These are phyloP conservation scores for Cryphonectria carpinicola DNA, from an alignment of 2,329 filamentous ascomycete genomes.

Conservation along the genomic window DNA sequence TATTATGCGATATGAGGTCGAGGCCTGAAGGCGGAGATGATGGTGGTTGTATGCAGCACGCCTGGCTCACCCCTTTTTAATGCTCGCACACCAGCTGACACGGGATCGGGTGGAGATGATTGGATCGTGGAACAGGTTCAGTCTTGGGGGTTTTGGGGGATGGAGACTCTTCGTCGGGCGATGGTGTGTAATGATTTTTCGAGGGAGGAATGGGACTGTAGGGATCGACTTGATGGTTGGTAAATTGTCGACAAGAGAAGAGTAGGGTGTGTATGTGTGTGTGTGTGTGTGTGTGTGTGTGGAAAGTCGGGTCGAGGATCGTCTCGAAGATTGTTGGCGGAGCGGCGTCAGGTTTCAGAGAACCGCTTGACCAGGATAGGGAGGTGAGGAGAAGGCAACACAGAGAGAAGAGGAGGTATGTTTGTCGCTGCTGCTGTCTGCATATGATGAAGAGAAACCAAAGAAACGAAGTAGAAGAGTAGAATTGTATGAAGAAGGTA, in stretches of 20 bases:
- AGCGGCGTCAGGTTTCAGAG: constrained; percentile 29
- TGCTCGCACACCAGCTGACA: constrained; percentile 22
- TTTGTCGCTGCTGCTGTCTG: constrained; percentile 14
- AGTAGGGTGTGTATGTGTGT: background rate
- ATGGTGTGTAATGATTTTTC: background rate
- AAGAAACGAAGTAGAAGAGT: background rate
- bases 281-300: background rate
- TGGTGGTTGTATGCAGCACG: constrained; percentile 13
- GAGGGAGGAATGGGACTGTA: background rate
- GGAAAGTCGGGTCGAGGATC: constrained; percentile 19
- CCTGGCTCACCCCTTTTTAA: constrained; percentile 20
- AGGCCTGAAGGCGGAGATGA: constrained; percentile 16
- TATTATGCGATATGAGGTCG: constrained; percentile 11
- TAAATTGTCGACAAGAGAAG: constrained; percentile 15
- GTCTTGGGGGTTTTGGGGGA: background rate
- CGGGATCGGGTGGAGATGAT: constrained; percentile 16
- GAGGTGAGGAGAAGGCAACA: constrained; percentile 24
- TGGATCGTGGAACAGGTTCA: background rate
- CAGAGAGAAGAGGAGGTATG: constrained; percentile 18
- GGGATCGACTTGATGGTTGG: constrained; percentile 10
- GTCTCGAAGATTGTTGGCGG: constrained; percentile 26
- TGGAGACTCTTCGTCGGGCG: background rate
- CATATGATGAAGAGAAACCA: background rate
- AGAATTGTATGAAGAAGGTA: constrained; percentile 3
- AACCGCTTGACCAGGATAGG: constrained; percentile 27